Percentiles rank a stretch among this genome's conserved stretches.
Evolutionary conservation across 768 basidiomycete genomes (phyloP).

Genomic region (Phaeotremella skinneri): DNA sequence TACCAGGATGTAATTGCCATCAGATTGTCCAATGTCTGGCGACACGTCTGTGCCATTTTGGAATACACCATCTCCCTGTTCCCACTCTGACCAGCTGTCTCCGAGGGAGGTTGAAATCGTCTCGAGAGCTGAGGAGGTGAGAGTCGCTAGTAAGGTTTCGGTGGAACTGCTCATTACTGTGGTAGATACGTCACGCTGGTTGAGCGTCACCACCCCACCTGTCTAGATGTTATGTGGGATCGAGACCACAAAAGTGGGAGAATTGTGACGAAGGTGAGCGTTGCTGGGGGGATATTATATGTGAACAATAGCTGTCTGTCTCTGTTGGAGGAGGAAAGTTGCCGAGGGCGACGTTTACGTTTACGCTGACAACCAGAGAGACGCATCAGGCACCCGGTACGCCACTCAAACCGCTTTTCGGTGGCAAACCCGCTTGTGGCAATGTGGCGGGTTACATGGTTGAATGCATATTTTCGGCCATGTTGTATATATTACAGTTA

Average conservation of each 20-base stretch:
- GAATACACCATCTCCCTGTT: neutral
- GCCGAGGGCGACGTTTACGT: neutral
- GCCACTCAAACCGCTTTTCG: neutral
- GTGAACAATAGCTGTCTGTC: no score
- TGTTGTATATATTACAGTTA: no score
- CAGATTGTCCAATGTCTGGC: conserved; percentile 14
- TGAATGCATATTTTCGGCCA: neutral
- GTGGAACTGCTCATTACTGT: neutral
- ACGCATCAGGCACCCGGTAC: neutral
- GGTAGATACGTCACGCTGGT: neutral
- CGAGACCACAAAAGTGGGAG: no score
- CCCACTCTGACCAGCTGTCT: conserved; percentile 1
- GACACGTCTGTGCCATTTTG: conserved; percentile 5
- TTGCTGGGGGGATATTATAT: no score
- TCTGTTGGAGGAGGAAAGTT: no score
- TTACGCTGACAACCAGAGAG: neutral
- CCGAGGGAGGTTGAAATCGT: conserved; percentile 16
- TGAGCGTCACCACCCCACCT: no score
- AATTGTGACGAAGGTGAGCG: no score
- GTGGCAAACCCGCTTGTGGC: neutral
- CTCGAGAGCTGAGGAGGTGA: conserved; percentile 21
- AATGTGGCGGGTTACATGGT: neutral
- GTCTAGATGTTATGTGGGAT: no score
- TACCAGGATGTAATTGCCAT: conserved; percentile 34
- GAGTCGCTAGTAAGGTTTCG: conserved; percentile 11